Evolutionary conservation across 768 basidiomycete species (phyloP).

Genomic region (Podaxis sp.): DNA sequence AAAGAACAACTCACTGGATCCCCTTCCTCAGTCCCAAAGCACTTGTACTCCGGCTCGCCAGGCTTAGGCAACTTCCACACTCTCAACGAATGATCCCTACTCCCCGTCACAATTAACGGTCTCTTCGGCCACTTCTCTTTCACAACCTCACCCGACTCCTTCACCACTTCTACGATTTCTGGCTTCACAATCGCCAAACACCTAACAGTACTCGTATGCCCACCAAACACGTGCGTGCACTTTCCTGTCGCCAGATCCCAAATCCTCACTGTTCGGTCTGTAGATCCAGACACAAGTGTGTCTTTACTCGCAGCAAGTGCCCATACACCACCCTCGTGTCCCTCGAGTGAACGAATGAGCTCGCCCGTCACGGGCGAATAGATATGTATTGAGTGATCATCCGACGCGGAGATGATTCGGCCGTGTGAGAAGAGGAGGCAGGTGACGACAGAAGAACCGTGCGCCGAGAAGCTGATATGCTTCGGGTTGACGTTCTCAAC

Average conservation of each 20-base stretch:
- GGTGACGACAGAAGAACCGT: conserved; percentile 89
- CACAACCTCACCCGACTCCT: conserved; percentile 53
- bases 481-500: conserved; percentile 66
- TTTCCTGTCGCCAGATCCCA: conserved; percentile 80
- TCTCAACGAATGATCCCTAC: conserved; percentile 62
- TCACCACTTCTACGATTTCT: conserved; percentile 74
- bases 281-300: conserved; percentile 86
- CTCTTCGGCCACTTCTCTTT: conserved; percentile 69
- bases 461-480: conserved; percentile 81
- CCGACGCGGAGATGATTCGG: conserved; percentile 94
- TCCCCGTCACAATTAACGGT: conserved; percentile 70
- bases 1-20: conserved; percentile 31
- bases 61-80: conserved; percentile 55
- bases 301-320: conserved; percentile 88
- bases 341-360: conserved; percentile 69
- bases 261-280: conserved; percentile 88
- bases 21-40: conserved; percentile 54
- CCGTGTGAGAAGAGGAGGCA: conserved; percentile 93
- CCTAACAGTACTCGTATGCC: conserved; percentile 94
- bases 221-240: conserved; percentile 92
- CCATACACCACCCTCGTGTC: conserved; percentile 97
- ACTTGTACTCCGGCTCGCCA: conserved; percentile 72
- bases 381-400: conserved; percentile 95
- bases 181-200: conserved; percentile 96
- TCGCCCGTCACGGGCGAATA: conserved; percentile 85